Base-by-base conservation (phyloP, 805 yeast species). In the Candida ovalis region DNA sequence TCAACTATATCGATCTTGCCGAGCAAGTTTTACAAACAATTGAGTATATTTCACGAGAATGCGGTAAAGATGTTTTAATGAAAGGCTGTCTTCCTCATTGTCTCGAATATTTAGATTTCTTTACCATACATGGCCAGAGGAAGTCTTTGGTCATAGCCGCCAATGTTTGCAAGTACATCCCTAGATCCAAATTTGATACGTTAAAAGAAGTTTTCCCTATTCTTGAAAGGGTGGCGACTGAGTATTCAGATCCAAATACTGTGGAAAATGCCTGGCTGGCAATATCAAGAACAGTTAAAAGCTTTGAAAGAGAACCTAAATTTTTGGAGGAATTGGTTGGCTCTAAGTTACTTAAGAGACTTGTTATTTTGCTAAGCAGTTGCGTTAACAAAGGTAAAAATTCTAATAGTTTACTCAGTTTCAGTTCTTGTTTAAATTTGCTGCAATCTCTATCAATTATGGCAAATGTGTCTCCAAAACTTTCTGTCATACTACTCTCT, bases 121-220 rank as follows among this genome's bases (percentile, higher is more conserved):
- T 92, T 64, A 87, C 97, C 1, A 76, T 82, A 19, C 96, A 88
- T 67, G 87, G 96, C 0, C 98, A 92, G 64, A 72, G 95, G 46
- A 86, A 89, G 53, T 88, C 95, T 15, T 68, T 90, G 32, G 69
- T 74, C 0, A 85, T 87, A 33, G 85, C 86, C 17, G 84, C 94
- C 3, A 84, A 85, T 57, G 73, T 91, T 3, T 81, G 88, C 53
- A 70, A 75, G 9, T 69, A 69, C 37, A 71, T 85, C 2, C 70
- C 72, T 9, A 48, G 54, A 2, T 58, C 69, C 1, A 76, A 78
- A 52, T 76, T 81, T 43, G 67, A 67, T 3, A 69, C 71, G 42
- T 68, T 88, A 8, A 70, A 75, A 46, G 82, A 77, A 36, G 76
- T 83, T 1, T 80, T 87, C 55, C 84, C 82, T 4, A 71, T 71